phyloP scores from a whole-genome alignment of 108 stramenopile genomes.

The Schizochytrium sp. region DNA sequence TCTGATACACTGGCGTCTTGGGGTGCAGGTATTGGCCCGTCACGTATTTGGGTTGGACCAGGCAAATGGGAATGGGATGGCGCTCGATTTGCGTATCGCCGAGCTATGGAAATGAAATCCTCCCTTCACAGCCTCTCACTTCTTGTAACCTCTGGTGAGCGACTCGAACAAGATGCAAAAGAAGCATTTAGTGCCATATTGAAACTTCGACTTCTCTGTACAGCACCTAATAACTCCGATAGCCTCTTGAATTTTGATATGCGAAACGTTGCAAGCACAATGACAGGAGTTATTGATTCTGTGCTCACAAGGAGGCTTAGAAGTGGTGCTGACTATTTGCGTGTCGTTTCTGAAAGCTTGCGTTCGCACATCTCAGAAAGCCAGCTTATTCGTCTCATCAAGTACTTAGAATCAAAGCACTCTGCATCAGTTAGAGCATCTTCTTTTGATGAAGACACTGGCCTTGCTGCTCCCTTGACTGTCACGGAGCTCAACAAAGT shows the following conservation, averaged over 20 bases:
- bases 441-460: too few species aligned
- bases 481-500: too few species aligned
- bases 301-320: not conserved
- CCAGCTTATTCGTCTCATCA: not conserved
- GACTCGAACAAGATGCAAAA: not conserved
- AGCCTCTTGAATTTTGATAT: conserved; percentile 30
- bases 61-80: conserved; percentile 24
- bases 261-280: not conserved
- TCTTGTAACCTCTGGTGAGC: not conserved
- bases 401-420: not conserved
- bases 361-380: not conserved
- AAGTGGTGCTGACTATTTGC: not conserved
- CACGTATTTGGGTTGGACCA: not conserved
- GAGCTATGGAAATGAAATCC: not conserved
- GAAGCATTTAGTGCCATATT: not conserved
- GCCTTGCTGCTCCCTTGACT: too few species aligned
- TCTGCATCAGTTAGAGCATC: too few species aligned
- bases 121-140: not conserved
- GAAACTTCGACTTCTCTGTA: conserved; percentile 15
- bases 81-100: conserved; percentile 2
- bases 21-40: not conserved
- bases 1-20: not conserved
- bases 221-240: not conserved
- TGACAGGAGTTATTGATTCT: not conserved
- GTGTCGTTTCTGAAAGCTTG: not conserved